phyloP scores from a whole-genome alignment of 768 basidiomycete species.

The Pleurotus salmoneostramineus region DNA sequence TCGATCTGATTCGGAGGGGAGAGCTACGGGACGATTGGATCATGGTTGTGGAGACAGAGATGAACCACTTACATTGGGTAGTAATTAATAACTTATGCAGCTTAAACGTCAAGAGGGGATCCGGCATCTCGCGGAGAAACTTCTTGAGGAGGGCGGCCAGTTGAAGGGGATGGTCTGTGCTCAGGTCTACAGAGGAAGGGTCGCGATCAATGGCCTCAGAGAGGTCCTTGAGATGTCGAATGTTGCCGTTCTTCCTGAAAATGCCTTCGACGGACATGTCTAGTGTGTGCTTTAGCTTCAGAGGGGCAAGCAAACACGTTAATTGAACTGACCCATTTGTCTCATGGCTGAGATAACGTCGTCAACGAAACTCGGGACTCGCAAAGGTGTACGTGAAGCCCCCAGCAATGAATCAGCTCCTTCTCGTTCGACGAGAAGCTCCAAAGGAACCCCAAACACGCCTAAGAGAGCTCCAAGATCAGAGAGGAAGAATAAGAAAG shows the following conservation, averaged over 20 bases:
- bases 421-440: conserved; percentile 88
- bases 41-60: not conserved
- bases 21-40: conserved; percentile 36
- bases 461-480: conserved; percentile 39
- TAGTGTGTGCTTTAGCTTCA: conserved; percentile 25
- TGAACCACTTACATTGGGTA: conserved; percentile 68
- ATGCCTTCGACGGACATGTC: conserved; percentile 99
- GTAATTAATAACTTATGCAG: conserved; percentile 85
- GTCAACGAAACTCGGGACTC: conserved; percentile 97
- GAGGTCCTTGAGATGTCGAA: conserved; percentile 85
- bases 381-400: conserved; percentile 76
- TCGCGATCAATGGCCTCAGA: conserved; percentile 95
- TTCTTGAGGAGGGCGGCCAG: conserved; percentile 95
- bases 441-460: conserved; percentile 91
- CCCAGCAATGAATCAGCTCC: conserved; percentile 95
- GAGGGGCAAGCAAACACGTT: conserved; percentile 2
- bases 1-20: conserved; percentile 74
- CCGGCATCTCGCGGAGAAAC: conserved; percentile 93
- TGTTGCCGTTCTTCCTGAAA: conserved; percentile 98
- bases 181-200: conserved; percentile 84
- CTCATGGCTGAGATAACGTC: conserved; percentile 98
- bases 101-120: conserved; percentile 94
- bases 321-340: conserved; percentile 77
- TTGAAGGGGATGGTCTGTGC: conserved; percentile 95
- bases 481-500: conserved; percentile 10